These are phyloP conservation scores for Cinnamomum micranthum DNA, from an alignment of 164 flowering plant species.

Conservation along the genomic window DNA sequence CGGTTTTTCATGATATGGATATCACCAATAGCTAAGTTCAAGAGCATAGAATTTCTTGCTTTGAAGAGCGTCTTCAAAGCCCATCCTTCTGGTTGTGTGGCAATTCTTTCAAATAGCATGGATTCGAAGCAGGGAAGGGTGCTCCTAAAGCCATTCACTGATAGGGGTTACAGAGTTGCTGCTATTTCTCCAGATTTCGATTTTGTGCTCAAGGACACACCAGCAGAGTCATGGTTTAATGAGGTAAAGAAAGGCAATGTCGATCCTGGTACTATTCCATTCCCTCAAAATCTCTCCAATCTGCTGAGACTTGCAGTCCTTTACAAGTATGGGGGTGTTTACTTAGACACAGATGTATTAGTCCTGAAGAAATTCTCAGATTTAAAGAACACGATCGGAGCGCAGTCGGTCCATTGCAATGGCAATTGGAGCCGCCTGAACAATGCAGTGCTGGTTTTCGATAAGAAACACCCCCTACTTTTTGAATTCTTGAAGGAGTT, in stretches of 20 bases:
- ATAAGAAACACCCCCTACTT: slow-evolving; percentile 68
- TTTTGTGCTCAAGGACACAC: slow-evolving; percentile 52
- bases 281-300: slow-evolving; percentile 90
- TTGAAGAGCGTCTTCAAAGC: slow-evolving; percentile 70
- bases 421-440: slow-evolving; percentile 82
- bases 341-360: slow-evolving; percentile 78
- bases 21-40: slow-evolving; percentile 55
- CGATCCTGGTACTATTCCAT: slow-evolving; percentile 63
- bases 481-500: slow-evolving; percentile 79
- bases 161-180: slow-evolving; percentile 40
- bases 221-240: slow-evolving; percentile 58
- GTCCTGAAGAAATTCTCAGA: slow-evolving; percentile 51
- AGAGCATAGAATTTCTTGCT: slow-evolving; percentile 45
- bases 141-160: slow-evolving; percentile 46
- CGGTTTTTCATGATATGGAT: slow-evolving; percentile 93
- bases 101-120: slow-evolving; percentile 61
- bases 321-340: slow-evolving; percentile 79
- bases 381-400: slow-evolving; percentile 73
- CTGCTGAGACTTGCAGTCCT: slow-evolving; percentile 67
- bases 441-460: slow-evolving; percentile 87
- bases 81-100: slow-evolving; percentile 67
- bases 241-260: slow-evolving; percentile 45
- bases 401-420: slow-evolving; percentile 58
- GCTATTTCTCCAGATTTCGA: slow-evolving; percentile 66
- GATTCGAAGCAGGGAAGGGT: slow-evolving; percentile 46